phyloP scores from a whole-genome alignment of 73 alveolate species.

The Uronychia binucleata region DNA sequence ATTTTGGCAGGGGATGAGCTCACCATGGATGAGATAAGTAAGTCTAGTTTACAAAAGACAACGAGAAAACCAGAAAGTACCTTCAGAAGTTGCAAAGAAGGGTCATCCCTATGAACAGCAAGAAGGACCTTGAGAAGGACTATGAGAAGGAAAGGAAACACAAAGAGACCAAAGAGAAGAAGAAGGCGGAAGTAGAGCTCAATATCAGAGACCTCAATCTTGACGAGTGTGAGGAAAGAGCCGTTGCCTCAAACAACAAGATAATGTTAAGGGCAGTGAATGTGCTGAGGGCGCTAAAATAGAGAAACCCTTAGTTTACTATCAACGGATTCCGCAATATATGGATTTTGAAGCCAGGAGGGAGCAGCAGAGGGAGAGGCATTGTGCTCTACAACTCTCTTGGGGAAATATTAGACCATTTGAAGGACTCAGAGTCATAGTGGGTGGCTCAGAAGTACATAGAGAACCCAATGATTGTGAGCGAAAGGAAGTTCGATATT shows the following conservation, averaged over 20 bases:
- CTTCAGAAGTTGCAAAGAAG: neutral
- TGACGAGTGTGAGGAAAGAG: constrained; percentile 50
- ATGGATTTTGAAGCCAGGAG: constrained; percentile 99
- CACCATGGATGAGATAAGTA: constrained; percentile 17
- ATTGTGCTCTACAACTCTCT: constrained; percentile 87
- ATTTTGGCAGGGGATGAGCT: constrained; percentile 89
- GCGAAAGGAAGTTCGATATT: constrained; percentile 87
- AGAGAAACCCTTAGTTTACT: constrained; percentile 86
- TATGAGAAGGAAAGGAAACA: neutral
- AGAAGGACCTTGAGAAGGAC: constrained; percentile 15
- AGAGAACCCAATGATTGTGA: constrained; percentile 97
- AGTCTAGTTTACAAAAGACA: constrained; percentile 65
- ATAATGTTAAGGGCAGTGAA: constrained; percentile 52
- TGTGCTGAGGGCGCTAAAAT: constrained; percentile 67
- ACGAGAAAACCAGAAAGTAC: constrained; percentile 35
- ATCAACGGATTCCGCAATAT: constrained; percentile 92
- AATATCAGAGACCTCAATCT: neutral
- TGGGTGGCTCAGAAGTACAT: constrained; percentile 97
- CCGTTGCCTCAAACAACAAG: constrained; percentile 37
- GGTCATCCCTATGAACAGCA: constrained; percentile 15
- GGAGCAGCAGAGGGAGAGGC: constrained; percentile 98
- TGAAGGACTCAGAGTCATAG: constrained; percentile 85
- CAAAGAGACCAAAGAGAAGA: constrained; percentile 62
- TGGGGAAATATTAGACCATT: constrained; percentile 89
- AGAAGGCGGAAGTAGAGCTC: constrained; percentile 53